phyloP scores from a whole-genome alignment of 306 rosid genomes.

The Luffa aegyptiaca region DNA sequence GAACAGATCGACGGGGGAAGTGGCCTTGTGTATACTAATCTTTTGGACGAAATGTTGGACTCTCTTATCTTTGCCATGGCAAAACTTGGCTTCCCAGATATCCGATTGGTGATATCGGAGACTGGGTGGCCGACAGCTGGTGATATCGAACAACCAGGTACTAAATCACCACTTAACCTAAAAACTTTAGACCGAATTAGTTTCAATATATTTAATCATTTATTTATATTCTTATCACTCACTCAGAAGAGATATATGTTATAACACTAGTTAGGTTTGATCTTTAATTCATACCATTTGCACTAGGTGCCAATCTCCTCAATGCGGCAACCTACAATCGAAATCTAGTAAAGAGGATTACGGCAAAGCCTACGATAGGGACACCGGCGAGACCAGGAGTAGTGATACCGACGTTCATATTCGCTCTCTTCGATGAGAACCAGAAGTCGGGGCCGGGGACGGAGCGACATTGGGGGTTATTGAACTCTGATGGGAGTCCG shows the following conservation, averaged over 20 bases:
- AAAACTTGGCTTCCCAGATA: constrained; percentile 47
- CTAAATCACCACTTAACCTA: neutral
- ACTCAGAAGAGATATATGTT: too few species aligned
- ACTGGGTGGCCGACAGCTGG: constrained; percentile 79
- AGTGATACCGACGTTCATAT: constrained; percentile 54
- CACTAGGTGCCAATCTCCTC: constrained; percentile 30
- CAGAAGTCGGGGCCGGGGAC: constrained; percentile 47
- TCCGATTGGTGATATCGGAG: constrained; percentile 46
- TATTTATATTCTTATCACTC: too few species aligned
- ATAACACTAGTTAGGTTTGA: too few species aligned
- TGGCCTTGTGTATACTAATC: constrained; percentile 52
- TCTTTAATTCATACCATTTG: neutral
- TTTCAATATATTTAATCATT: neutral
- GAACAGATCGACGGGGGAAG: constrained; percentile 25
- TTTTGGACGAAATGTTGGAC: constrained; percentile 85
- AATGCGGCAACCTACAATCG: constrained; percentile 67
- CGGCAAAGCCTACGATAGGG: constrained; percentile 41
- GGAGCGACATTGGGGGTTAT: constrained; percentile 77
- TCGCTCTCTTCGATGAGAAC: constrained; percentile 60
- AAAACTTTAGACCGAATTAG: neutral
- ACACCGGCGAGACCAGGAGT: constrained; percentile 61
- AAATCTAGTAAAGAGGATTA: constrained; percentile 40
- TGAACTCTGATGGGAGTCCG: constrained; percentile 40
- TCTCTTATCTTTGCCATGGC: constrained; percentile 62
- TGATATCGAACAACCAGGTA: constrained; percentile 25